Evolutionary conservation across 2,329 filamentous ascomycete species (phyloP).

Genomic region (Colletotrichum higginsianum): DNA sequence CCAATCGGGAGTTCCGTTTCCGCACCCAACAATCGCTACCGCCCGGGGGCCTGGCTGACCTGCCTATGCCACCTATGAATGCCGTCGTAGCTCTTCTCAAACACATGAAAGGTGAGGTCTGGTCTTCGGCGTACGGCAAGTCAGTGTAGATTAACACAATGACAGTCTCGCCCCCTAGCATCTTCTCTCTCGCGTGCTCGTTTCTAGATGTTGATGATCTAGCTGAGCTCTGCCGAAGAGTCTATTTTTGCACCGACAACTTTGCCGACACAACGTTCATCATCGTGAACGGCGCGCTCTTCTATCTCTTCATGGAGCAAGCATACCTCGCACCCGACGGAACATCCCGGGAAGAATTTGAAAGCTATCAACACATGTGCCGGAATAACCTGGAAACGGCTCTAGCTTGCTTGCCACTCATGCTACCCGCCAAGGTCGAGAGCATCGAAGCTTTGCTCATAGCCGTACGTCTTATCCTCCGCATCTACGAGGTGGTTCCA

Average conservation of each 20-base stretch:
- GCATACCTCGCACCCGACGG: slow-evolving; percentile 54
- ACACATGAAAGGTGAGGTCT: slow-evolving; percentile 58
- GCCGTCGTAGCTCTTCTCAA: slow-evolving; percentile 65
- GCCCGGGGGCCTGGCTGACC: slow-evolving; percentile 62
- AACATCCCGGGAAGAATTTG: slow-evolving; percentile 52
- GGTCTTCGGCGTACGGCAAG: not conserved
- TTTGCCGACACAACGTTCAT: slow-evolving; percentile 66
- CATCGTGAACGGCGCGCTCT: slow-evolving; percentile 64
- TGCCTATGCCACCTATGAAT: slow-evolving; percentile 69
- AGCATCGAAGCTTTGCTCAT: slow-evolving; percentile 73
- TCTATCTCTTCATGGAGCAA: slow-evolving; percentile 66
- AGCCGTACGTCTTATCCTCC: slow-evolving; percentile 60
- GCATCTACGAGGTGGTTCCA: not conserved
- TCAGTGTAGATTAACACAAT: not conserved
- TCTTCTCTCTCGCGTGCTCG: slow-evolving; percentile 66
- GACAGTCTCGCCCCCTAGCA: slow-evolving; percentile 61
- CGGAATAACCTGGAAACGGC: slow-evolving; percentile 66
- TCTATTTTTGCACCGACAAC: slow-evolving; percentile 68
- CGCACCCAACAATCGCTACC: slow-evolving; percentile 62
- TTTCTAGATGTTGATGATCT: slow-evolving; percentile 67
- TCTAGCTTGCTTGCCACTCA: slow-evolving; percentile 66
- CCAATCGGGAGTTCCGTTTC: slow-evolving; percentile 61
- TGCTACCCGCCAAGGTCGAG: slow-evolving; percentile 68
- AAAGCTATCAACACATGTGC: slow-evolving; percentile 57
- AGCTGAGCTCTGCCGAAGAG: slow-evolving; percentile 62